Base-by-base conservation (phyloP, 768 basidiomycete genomes). In the Boletus subparvulus region DNA sequence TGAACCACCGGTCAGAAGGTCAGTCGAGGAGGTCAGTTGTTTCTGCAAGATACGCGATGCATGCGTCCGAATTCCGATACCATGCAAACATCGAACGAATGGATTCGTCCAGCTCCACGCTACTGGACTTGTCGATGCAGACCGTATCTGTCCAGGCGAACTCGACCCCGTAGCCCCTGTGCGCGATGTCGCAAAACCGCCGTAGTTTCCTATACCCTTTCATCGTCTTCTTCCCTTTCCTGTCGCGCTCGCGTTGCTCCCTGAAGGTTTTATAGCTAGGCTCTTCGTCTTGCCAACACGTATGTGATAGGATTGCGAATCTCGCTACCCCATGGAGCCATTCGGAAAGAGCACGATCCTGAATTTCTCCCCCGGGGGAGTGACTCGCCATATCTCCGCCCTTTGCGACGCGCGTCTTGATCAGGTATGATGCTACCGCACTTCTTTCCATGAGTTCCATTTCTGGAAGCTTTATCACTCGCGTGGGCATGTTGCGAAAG, bases 11-110 rank as follows among this genome's bases (percentile, higher is more conserved):
- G 14, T 44, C 43, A 44, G 26, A 28, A 6, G 43, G 14, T 28
- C 21, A 28, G 24, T 28, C 26, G 12, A 44, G 24, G 14, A 44
- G 41, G 19, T 44, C 26, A 5, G 14, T 28, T 16, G 43, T 44
- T 14, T 37, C 44, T 2, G 28, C 47, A 17, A 65, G 47, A 42
- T 65, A 56, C 2, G 43, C 53, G 39, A 60, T 39, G 44, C 64
- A 65, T n/a, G 58, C 26, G 39, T 45, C 36, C 11, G 64, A 51
- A 8, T 55, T 46, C 3, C 47, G 41, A 36, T 65, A 65, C 61
- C 64, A 65, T 21, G 36, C n/a, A 28, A 60, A 65, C 64, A 63
- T 65, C 0, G 64, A 60, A 17, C 56, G 55, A 11, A 65, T 60
- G 17, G 64, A 60, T 24, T 65, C 61, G 19, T 60, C 55, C 11